Base-by-base conservation (phyloP, 169 alveolate genomes). In the Cryptosporidium andersoni region DNA sequence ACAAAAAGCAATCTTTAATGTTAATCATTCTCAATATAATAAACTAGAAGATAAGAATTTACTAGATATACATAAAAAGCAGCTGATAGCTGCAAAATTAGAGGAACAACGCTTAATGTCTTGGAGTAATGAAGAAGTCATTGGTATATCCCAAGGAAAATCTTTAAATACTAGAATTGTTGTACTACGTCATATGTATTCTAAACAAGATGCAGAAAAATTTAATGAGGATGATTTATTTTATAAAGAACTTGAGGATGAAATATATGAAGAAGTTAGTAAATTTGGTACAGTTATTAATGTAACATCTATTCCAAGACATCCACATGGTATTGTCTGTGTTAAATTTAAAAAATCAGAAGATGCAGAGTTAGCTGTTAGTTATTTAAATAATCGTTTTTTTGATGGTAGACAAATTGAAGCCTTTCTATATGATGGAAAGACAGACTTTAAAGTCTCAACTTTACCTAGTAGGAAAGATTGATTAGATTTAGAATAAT, bases 381-480 rank as follows among this genome's bases (percentile, higher is more conserved):
- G 88, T 43, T 63, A 43, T 12, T 67, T 92, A 89, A 64, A 91
- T 74, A 90, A 89, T n/a, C 64, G 93, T 45, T 63, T 56, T 16
- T 92, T 88, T 80, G 91, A 85, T 80, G 93, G 90, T 40, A 90
- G 92, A 47, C 47, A 81, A 47, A 63, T 94, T 4, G 80, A 64
- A 36, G 85, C 92, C 64, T 62, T 64, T 48, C 92, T 82, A 80
- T 94, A 95, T 92, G 96, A 94, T 81, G 97, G 96, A 7, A 88
- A 64, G 9, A 91, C 94, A 8, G 95, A 92, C 85, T 94, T 82
- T 64, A 90, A 91, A 82, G 90, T 58, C 11, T 74, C 85, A 16
- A 58, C 74, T 43, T 25, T 25, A 25, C 25, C 25, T 25, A 25
- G 25, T 25, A 25, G 25, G 25, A 25, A 25, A 0, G 25, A 25